These are phyloP conservation scores for Colletotrichum limetticola DNA, from an alignment of 2,329 filamentous ascomycete species.

Conservation along the genomic window DNA sequence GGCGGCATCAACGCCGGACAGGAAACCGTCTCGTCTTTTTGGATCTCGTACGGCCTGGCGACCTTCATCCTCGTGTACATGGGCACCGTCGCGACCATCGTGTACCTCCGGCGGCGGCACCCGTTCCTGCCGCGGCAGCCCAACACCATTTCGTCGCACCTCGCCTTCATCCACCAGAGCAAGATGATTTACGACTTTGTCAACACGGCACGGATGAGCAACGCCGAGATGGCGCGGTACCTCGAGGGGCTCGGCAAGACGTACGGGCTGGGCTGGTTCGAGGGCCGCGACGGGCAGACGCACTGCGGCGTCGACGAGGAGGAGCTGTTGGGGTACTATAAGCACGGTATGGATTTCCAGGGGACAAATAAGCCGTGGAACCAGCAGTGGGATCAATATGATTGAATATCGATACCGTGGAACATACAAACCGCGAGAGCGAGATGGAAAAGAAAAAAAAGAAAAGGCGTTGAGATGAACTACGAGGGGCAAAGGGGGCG, in stretches of 20 bases:
- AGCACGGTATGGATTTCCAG: slow-evolving; percentile 67
- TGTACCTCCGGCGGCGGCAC: slow-evolving; percentile 71
- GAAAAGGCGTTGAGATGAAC: background rate
- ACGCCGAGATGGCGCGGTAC: slow-evolving; percentile 68
- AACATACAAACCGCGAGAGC: background rate
- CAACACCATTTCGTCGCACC: slow-evolving; percentile 79
- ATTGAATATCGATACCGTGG: background rate
- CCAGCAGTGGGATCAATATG: slow-evolving; percentile 49
- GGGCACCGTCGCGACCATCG: slow-evolving; percentile 65
- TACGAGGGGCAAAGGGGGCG: background rate
- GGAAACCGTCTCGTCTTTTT: slow-evolving; percentile 73
- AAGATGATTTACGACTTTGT: slow-evolving; percentile 84
- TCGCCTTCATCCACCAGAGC: slow-evolving; percentile 83
- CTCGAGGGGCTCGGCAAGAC: slow-evolving; percentile 71
- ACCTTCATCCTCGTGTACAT: slow-evolving; percentile 75
- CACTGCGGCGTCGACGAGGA: slow-evolving; percentile 85
- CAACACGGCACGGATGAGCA: slow-evolving; percentile 72
- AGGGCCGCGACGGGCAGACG: slow-evolving; percentile 75
- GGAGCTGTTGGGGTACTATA: slow-evolving; percentile 73
- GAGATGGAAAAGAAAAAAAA: background rate
- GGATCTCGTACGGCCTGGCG: slow-evolving; percentile 70
- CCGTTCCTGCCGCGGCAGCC: slow-evolving; percentile 82
- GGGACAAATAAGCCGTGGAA: slow-evolving; percentile 64
- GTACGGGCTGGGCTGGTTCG: slow-evolving; percentile 83
- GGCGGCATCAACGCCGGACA: slow-evolving; percentile 60